Percentiles rank a stretch among this genome's conserved stretches.
phyloP scores from a whole-genome alignment of 495 filamentous ascomycete genomes.

The Cetradonia linearis region DNA sequence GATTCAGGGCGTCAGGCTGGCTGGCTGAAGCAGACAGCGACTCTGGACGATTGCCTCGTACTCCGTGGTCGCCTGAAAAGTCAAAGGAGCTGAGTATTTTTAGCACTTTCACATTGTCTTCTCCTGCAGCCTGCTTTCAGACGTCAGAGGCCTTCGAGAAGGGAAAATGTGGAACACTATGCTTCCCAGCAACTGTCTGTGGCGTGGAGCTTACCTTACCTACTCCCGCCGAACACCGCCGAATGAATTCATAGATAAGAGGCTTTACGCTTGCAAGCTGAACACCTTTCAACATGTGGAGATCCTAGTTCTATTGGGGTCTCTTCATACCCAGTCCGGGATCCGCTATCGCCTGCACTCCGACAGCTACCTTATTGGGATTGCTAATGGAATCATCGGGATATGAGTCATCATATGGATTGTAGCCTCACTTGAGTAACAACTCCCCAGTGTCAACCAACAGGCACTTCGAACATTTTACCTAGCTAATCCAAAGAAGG shows the following conservation, averaged over 20 bases:
- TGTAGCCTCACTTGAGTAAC: neutral
- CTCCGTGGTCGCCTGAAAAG: neutral
- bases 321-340: neutral
- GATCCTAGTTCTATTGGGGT: neutral
- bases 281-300: neutral
- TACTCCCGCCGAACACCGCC: neutral
- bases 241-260: neutral
- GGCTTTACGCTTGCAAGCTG: slow-evolving; percentile 2
- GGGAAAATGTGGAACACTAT: neutral
- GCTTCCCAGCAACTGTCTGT: neutral
- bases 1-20: slow-evolving; percentile 2
- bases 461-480: too few relatives aligned
- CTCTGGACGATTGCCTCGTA: neutral
- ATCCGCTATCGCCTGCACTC: neutral
- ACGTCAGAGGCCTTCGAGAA: too few relatives aligned
- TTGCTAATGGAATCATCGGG: neutral
- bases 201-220: neutral
- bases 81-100: neutral
- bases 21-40: neutral
- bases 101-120: too few relatives aligned
- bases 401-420: neutral
- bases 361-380: neutral
- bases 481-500: too few relatives aligned
- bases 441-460: neutral
- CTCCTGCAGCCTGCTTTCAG: too few relatives aligned